Conservation (phyloP, 192 early-diverging fungal species). For the Paraglomus brasilianum region DNA sequence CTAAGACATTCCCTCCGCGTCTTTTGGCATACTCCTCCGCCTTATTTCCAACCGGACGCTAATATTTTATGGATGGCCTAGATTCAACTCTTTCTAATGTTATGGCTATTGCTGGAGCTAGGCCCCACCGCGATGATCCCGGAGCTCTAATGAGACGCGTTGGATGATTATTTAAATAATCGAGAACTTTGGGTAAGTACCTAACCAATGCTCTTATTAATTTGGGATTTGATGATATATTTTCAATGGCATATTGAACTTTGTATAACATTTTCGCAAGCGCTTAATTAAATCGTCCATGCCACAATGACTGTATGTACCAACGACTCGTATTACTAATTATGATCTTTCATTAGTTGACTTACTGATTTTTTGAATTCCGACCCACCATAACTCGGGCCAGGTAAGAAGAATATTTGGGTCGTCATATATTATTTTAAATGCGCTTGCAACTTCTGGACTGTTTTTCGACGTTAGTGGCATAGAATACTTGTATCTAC, state of each 20-base stretch:
- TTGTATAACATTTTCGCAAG: slow-evolving; percentile 5
- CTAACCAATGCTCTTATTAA: slow-evolving; percentile 18
- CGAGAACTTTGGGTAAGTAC: slow-evolving; percentile 15
- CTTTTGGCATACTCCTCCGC: neutral
- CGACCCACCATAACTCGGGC: neutral
- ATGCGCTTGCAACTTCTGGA: slow-evolving; percentile 5
- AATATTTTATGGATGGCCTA: neutral
- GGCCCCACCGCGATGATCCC: slow-evolving; percentile 7
- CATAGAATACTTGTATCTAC: neutral
- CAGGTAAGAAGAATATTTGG: neutral
- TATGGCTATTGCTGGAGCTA: slow-evolving; percentile 13
- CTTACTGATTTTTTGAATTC: neutral
- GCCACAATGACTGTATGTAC: slow-evolving; percentile 6
- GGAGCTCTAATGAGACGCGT: slow-evolving; percentile 16
- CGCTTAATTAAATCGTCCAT: slow-evolving; percentile 11
- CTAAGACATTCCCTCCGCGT: neutral
- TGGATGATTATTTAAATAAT: slow-evolving; percentile 10
- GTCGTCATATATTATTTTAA: slow-evolving; percentile 1
- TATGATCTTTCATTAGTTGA: slow-evolving; percentile 6
- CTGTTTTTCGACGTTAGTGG: slow-evolving; percentile 12
- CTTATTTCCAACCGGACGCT: slow-evolving; percentile 12
- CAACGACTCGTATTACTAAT: slow-evolving; percentile 12
- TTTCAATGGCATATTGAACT: slow-evolving; percentile 5
- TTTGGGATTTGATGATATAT: slow-evolving; percentile 6
- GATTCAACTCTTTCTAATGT: slow-evolving; percentile 11